Evolutionary conservation across 495 filamentous ascomycete genomes (phyloP), one percentile per base, ranked within the genome.

Genomic region (Evansstolkia leycettana): DNA sequence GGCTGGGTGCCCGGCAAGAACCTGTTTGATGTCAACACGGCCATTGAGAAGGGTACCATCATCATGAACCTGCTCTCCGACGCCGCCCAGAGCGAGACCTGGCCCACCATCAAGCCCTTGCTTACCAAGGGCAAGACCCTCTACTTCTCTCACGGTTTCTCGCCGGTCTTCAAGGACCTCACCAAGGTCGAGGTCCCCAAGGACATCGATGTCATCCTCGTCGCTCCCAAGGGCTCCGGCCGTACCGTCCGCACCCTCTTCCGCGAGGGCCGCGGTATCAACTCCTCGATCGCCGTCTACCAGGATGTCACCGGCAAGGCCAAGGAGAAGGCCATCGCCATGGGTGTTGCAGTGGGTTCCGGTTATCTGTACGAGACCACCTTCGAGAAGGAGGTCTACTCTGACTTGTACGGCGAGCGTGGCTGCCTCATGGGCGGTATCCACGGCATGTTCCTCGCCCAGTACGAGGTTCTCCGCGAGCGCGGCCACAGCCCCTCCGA

Each of bases 81-180:
- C 62, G 90, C 90, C 51, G 90, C 90, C 47, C 90, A 98, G 74
- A 81, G 73, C 62, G 89, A 94, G 78, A 98, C 90, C 38, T 98
- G 90, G 90, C 90, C 92, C 45, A 65, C 76, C 36, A 90, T 98
- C 69, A 96, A 95, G 78, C 92, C 90, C 54, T 78, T 90, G 59
- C 69, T 98, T 55, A 92, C 83, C 68, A 92, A 95, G 80, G 92
- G 83, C 69, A 98, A 96, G 86, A 98, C 90, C 31, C 81, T 98
- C 52, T 98, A 98, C 79, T 98, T 98, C 79, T 95, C 90, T 36
- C 90, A 98, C 76, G 90, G 90, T 60, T 98, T 98, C 83, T 98
- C 90, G 42, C 90, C 90, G 54, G 88, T 98, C 64, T 98, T 98
- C 84, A 94, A 94, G 72, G 81, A 93, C 62, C 76, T 90, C 50